These are phyloP conservation scores for Metarhizium rileyi DNA, from an alignment of 2,329 filamentous ascomycete genomes.

Conservation along the genomic window DNA sequence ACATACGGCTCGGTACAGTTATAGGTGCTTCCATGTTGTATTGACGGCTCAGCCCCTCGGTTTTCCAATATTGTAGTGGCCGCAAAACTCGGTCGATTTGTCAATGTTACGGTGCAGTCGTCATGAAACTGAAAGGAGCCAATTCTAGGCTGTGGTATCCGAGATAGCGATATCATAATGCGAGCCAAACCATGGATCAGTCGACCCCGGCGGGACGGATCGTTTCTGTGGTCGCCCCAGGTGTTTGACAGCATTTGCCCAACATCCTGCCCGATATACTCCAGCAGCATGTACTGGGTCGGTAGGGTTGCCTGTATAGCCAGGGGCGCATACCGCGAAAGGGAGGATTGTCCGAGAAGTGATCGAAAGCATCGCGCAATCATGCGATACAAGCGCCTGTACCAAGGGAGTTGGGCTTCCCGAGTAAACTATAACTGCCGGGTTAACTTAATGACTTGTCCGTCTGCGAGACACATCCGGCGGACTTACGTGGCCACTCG, in stretches of 20 bases:
- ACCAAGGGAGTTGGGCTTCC: constrained; percentile 7
- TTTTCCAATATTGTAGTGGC: constrained; percentile 22
- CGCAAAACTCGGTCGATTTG: constrained; percentile 21
- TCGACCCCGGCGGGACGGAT: constrained; percentile 9
- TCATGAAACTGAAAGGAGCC: constrained; percentile 20
- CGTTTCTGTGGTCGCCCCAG: constrained; percentile 11
- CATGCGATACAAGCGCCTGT: constrained; percentile 3
- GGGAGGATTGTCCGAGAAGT: constrained; percentile 3
- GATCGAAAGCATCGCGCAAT: constrained; percentile 2
- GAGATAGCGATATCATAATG: constrained; percentile 19
- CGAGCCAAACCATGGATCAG: constrained; percentile 20
- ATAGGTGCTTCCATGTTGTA: constrained; percentile 20
- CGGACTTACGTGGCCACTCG: constrained; percentile 8
- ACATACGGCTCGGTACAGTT: constrained; percentile 17
- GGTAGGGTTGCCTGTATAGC: constrained; percentile 4
- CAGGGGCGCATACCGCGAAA: constrained; percentile 4
- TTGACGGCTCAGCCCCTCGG: constrained; percentile 19
- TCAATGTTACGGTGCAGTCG: constrained; percentile 19
- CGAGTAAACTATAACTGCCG: constrained; percentile 12
- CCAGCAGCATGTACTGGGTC: constrained; percentile 16
- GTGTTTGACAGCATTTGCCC: constrained; percentile 19
- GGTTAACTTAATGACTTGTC: constrained; percentile 2
- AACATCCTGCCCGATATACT: constrained; percentile 13
- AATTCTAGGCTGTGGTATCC: constrained; percentile 19
- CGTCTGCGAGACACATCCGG: neutral